A percentile compares a stretch with the other conserved stretches of the same genome.
Evolutionary conservation across 768 basidiomycete genomes (phyloP).

Genomic region (Mycena chlorophos): DNA sequence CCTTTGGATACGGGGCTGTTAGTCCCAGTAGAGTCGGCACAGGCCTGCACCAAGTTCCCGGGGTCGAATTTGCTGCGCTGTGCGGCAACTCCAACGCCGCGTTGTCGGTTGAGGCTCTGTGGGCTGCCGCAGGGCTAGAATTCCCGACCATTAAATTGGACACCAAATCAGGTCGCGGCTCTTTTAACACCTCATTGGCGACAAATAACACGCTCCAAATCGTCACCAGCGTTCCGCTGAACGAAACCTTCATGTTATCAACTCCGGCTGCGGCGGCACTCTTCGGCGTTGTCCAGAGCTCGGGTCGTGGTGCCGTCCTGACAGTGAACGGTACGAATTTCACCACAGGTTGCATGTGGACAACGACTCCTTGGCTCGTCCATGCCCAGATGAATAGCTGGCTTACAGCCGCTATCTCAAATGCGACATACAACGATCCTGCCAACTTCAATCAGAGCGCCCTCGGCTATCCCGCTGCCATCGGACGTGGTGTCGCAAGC

Average conservation of each 20-base stretch:
- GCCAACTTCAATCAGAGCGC: not conserved
- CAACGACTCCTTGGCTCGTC: not conserved
- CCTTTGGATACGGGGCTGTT: slow-evolving; percentile 7
- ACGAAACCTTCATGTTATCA: not conserved
- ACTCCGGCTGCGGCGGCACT: not conserved
- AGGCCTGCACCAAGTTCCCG: slow-evolving; percentile 7
- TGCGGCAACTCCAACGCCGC: not conserved
- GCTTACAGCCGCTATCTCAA: not conserved
- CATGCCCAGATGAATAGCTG: not conserved
- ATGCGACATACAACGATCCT: too few relatives aligned
- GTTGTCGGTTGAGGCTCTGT: not conserved
- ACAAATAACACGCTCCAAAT: not conserved
- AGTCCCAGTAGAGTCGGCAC: not conserved
- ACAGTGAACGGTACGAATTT: not conserved
- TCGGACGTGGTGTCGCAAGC: not conserved
- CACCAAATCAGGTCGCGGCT: too few relatives aligned
- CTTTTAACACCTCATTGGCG: not conserved
- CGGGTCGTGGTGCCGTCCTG: slow-evolving; percentile 5
- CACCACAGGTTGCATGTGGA: not conserved
- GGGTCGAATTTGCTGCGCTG: slow-evolving; percentile 1
- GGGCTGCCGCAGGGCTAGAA: not conserved
- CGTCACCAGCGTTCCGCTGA: slow-evolving; percentile 2
- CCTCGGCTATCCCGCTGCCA: not conserved
- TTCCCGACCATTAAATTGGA: not conserved
- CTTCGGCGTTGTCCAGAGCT: not conserved